These are phyloP conservation scores for Jacaranda mimosifolia DNA, from an alignment of 257 asterid species.

Conservation along the genomic window DNA sequence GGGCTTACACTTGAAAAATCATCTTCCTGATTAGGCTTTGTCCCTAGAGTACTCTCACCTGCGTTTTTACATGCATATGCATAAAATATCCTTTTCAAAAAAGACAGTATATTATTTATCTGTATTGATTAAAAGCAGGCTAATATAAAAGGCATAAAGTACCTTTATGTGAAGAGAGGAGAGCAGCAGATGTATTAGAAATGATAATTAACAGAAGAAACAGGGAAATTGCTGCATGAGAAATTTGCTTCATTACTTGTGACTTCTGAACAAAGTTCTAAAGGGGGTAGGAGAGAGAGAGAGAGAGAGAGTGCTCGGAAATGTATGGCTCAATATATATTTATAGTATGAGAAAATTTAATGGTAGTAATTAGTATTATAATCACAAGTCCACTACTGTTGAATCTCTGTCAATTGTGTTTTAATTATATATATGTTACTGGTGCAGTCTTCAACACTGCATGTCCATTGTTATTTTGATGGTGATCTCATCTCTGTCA, in stretches of 20 bases:
- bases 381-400: not conserved
- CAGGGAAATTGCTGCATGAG: conserved; percentile 17
- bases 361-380: not conserved
- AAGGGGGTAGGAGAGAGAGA: conserved; percentile 27
- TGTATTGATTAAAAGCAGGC: not conserved
- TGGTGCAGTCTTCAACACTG: not conserved
- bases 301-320: not conserved
- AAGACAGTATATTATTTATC: not conserved
- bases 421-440: not conserved
- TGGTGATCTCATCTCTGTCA: not conserved
- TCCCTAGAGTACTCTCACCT: conserved; percentile 23
- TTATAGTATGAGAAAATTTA: too few relatives aligned
- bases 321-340: too few relatives aligned
- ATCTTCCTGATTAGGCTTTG: conserved; percentile 27
- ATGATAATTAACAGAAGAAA: conserved; percentile 38
- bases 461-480: not conserved
- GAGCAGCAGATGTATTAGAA: conserved; percentile 37
- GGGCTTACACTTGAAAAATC: conserved; percentile 56
- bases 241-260: conserved; percentile 39
- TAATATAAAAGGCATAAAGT: not conserved
- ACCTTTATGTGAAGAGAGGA: conserved; percentile 38
- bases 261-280: not conserved
- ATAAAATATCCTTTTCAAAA: too few relatives aligned
- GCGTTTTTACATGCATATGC: not conserved
- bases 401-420: not conserved